Evolutionary conservation across 768 basidiomycete species (phyloP), one percentile per base, ranked within the genome.

Genomic region (Naganishia kalamii): DNA sequence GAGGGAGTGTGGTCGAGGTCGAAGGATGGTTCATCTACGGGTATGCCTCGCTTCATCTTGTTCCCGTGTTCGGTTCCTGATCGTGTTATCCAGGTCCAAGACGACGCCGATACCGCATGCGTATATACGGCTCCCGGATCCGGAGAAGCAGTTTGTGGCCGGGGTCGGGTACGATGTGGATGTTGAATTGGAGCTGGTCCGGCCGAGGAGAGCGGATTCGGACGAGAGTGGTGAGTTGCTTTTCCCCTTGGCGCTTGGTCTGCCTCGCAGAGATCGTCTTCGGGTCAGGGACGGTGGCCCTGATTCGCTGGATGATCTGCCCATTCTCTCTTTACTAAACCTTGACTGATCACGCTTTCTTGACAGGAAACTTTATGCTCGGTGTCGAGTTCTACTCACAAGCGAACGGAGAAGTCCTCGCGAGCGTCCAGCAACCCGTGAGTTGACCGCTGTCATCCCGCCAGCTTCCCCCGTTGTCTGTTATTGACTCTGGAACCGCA

Each of bases 11-110:
- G 4, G 65, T 77, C 7, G 75, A 77, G 51, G 68, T 73, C 13
- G 76, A 77, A 60, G 76, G 74, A 19, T 77, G 76, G 76, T 63
- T 77, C 46, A 66, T 69, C 19, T 77, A 77, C 51, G 76, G 76
- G 76, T 74, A 44, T 62, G 73, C 67, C 4, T n/a, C n/a, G 12
- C 21, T 27, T 57, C 13, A 65, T 30, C 1, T 37, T 29, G 30
- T 33, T n/a, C n/a, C n/a, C n/a, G n/a, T n/a, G n/a, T n/a, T n/a
- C n/a, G n/a, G n/a, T n/a, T n/a, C n/a, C n/a, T n/a, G n/a, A 11
- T 19, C 37, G n/a, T 33, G 48, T 37, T 51, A 25, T 27, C 19
- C 50, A 77, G 76, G 1, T 75, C 75, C 13, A 77, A 73, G 48
- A 54, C 37, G 0, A 68, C 70, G 60, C 66, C 72, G 32, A 70